Evolutionary conservation across 140 eudicot genomes (phyloP).

Genomic region (Ambrosia hybrid): DNA sequence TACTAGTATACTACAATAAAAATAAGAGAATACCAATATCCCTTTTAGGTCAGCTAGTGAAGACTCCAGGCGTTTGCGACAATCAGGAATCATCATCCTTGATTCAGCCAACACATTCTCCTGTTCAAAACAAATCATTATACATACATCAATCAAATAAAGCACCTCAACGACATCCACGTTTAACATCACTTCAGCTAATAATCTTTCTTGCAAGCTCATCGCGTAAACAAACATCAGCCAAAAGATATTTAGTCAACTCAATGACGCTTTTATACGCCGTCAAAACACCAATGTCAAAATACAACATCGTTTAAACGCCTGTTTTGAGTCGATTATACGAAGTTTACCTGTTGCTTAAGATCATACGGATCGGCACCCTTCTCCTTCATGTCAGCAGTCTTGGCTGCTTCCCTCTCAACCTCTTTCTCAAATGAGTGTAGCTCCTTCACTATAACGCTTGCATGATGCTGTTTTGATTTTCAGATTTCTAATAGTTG

Average conservation of each 20-base stretch:
- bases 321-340: too few relatives aligned
- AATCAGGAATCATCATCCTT: slow-evolving; percentile 99
- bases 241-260: too few relatives aligned
- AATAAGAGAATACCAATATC: slow-evolving; percentile 47
- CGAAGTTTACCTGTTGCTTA: slow-evolving; percentile 74
- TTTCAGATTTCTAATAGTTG: slow-evolving; percentile 79
- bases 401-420: slow-evolving; percentile 86
- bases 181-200: too few relatives aligned
- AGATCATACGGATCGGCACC: slow-evolving; percentile 94
- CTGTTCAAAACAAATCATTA: slow-evolving; percentile 36
- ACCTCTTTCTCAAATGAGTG: slow-evolving; percentile 89
- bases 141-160: background rate
- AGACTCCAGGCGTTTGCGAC: slow-evolving; percentile 87
- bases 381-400: slow-evolving; percentile 89
- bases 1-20: background rate
- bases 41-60: slow-evolving; percentile 81
- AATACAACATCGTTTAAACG: background rate
- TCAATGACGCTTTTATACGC: too few relatives aligned
- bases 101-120: slow-evolving; percentile 98
- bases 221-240: too few relatives aligned
- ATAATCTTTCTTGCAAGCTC: too few relatives aligned
- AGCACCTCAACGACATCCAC: background rate
- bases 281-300: background rate
- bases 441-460: slow-evolving; percentile 82
- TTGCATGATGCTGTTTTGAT: slow-evolving; percentile 92